Evolutionary conservation across 2,329 filamentous ascomycete species (phyloP).

Genomic region (Cercospora zeae-maydis): DNA sequence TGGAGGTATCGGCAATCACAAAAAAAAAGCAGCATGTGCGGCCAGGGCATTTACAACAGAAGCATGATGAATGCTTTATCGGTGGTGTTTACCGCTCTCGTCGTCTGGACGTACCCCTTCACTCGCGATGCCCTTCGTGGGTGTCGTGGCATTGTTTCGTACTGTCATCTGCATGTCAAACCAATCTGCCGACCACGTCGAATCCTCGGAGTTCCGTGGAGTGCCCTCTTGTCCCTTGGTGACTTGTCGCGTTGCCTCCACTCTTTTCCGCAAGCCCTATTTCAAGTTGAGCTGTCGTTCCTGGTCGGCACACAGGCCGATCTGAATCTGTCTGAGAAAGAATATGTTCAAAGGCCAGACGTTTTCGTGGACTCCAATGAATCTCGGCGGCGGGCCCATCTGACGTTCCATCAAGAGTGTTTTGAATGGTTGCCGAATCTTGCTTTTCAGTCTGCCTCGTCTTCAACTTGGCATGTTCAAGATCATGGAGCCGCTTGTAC

Average conservation of each 20-base stretch:
- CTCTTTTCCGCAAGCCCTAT: not conserved
- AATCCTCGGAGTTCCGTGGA: not conserved
- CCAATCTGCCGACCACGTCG: not conserved
- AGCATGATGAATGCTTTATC: not conserved
- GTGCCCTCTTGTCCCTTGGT: not conserved
- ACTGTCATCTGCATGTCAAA: not conserved
- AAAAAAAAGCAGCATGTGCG: not conserved
- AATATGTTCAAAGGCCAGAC: not conserved
- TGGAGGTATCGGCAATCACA: not conserved
- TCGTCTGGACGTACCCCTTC: not conserved
- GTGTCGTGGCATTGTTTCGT: not conserved
- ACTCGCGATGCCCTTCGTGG: not conserved
- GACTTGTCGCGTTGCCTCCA: not conserved
- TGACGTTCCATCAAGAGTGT: constrained; percentile 14
- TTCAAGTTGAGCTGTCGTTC: not conserved
- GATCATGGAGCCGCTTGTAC: constrained; percentile 43
- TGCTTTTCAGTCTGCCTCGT: not conserved
- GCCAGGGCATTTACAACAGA: not conserved
- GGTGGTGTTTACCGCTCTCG: not conserved
- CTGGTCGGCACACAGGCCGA: too few species aligned
- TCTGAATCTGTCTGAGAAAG: not conserved
- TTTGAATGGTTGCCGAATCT: not conserved
- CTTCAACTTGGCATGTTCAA: constrained; percentile 14
- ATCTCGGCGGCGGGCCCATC: not conserved
- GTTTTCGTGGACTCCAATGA: not conserved